Evolutionary conservation across 2,329 filamentous ascomycete species (phyloP).

Genomic region (Triangularia verruculosa): DNA sequence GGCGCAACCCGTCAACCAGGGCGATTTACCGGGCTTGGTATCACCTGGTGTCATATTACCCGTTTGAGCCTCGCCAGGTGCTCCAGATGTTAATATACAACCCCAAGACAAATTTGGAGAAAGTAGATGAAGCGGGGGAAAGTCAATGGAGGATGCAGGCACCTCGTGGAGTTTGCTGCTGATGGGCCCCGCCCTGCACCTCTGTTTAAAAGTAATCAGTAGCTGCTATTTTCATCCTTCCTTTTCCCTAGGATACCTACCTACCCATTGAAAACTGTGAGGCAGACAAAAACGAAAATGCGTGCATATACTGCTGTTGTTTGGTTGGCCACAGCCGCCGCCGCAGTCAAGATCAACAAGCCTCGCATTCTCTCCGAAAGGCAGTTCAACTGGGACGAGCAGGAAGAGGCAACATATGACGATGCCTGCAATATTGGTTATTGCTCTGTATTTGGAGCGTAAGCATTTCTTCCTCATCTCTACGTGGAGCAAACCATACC

Average conservation of each 20-base stretch:
- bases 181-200: not conserved
- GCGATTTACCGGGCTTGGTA: slow-evolving; percentile 6
- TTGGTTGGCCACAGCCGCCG: not conserved
- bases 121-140: not conserved
- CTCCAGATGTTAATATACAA: slow-evolving; percentile 3
- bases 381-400: not conserved
- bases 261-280: not conserved
- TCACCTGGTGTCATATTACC: not conserved
- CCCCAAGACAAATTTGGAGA: not conserved
- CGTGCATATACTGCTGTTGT: not conserved
- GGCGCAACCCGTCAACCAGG: not conserved
- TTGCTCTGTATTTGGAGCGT: slow-evolving; percentile 17
- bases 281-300: too few species aligned
- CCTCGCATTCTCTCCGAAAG: not conserved
- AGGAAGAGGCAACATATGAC: slow-evolving; percentile 13
- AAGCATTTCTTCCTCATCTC: not conserved
- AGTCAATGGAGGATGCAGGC: not conserved
- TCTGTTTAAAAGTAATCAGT: not conserved
- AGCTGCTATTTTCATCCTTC: too few species aligned
- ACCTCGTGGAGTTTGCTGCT: not conserved
- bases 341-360: not conserved
- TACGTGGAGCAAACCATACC: not conserved
- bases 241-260: too few species aligned
- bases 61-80: slow-evolving; percentile 2
- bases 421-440: slow-evolving; percentile 20